Evolutionary conservation across 768 basidiomycete genomes (phyloP).

Genomic region (Tulasnella sp.): DNA sequence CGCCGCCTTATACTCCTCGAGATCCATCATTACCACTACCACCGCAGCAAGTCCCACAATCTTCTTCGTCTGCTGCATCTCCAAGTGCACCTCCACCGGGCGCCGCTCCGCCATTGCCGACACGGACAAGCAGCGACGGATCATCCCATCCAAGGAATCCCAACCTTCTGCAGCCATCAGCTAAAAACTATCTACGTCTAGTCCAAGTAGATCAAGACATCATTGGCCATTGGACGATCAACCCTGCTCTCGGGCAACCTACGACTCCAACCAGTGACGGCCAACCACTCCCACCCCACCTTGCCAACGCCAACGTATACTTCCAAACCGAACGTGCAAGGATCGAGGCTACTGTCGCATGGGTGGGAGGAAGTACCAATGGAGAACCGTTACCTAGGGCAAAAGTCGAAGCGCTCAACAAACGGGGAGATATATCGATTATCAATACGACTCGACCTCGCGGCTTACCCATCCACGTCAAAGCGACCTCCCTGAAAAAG

Average conservation of each 20-base stretch:
- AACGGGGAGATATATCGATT: conserved; percentile 14
- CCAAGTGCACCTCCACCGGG: background rate
- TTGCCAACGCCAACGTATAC: background rate
- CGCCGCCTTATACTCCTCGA: conserved; percentile 15
- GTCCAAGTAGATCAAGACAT: conserved; percentile 23
- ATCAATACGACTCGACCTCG: conserved; percentile 3
- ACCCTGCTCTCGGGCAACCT: background rate
- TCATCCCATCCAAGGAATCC: background rate
- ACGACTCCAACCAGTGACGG: background rate
- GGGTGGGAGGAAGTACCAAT: background rate
- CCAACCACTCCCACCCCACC: background rate
- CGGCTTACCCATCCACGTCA: conserved; percentile 23
- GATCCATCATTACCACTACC: background rate
- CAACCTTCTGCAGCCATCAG: background rate
- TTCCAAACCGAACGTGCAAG: conserved; percentile 22
- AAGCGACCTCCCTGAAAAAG: conserved; percentile 2
- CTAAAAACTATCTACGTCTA: conserved; percentile 21
- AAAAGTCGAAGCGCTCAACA: conserved; percentile 17
- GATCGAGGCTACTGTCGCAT: conserved; percentile 21
- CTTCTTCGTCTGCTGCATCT: background rate
- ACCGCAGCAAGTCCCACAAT: background rate
- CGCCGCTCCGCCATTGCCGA: background rate
- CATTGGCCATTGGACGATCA: conserved; percentile 20
- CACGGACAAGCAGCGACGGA: conserved; percentile 10
- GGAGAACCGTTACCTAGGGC: conserved; percentile 13